A percentile compares a stretch with the other conserved stretches of the same genome.
phyloP scores from a whole-genome alignment of 345 rosid genomes.

The Gossypium stocksii region DNA sequence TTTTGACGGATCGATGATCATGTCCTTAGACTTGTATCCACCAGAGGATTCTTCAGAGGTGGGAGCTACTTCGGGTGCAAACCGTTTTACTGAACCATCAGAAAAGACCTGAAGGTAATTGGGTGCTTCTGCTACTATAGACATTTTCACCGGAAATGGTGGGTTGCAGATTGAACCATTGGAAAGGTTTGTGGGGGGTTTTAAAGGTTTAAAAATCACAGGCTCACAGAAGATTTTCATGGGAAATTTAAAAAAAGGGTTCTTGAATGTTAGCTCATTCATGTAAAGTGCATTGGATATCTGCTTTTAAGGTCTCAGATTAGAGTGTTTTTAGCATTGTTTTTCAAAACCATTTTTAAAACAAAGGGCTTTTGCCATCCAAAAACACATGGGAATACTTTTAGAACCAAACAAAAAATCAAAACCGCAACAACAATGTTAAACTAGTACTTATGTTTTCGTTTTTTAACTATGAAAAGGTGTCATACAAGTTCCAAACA shows the following conservation, averaged over 20 bases:
- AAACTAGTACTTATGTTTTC: neutral
- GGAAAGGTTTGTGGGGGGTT: neutral
- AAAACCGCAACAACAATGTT: neutral
- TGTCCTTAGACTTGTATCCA: conserved; percentile 44
- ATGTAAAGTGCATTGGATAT: conserved; percentile 11
- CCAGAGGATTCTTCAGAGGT: conserved; percentile 24
- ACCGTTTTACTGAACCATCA: conserved; percentile 47
- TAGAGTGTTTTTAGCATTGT: too few species aligned
- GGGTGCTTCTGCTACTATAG: conserved; percentile 43
- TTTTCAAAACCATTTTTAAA: too few species aligned
- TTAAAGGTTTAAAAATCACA: neutral
- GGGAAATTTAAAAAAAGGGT: neutral
- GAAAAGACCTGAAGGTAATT: conserved; percentile 52
- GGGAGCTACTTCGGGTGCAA: conserved; percentile 31
- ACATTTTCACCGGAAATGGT: conserved; percentile 23
- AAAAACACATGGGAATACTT: too few species aligned
- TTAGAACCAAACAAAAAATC: too few species aligned
- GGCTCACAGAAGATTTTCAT: neutral
- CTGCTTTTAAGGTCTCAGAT: neutral
- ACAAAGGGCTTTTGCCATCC: too few species aligned
- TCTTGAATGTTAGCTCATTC: conserved; percentile 16
- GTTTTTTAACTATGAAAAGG: neutral
- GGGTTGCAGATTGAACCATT: neutral
- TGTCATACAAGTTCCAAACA: neutral
- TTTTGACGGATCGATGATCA: conserved; percentile 35